A percentile compares a stretch with the other conserved stretches of the same genome.
Conservation (phyloP, 2,329 filamentous ascomycete species). For the Neocucurbitaria cava region DNA sequence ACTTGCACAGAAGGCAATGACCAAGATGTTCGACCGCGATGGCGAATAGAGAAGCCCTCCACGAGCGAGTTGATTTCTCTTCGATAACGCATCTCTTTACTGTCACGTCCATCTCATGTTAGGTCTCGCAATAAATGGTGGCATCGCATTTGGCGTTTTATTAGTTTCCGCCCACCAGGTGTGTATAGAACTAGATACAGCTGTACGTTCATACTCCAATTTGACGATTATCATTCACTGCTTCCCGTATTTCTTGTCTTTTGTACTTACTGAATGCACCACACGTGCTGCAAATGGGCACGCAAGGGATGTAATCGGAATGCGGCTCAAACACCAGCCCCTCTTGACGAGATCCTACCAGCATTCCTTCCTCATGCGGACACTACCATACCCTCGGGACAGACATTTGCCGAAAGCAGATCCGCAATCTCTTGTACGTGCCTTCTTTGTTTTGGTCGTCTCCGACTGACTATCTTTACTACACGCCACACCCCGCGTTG, state of each 20-base stretch:
- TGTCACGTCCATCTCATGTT: constrained; percentile 13
- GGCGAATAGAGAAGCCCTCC: constrained; percentile 29
- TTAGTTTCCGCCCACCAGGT: constrained; percentile 7
- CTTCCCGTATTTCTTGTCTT: neutral
- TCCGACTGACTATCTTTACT: constrained; percentile 16
- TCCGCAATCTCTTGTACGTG: constrained; percentile 29
- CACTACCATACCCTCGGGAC: constrained; percentile 9
- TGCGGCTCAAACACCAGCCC: constrained; percentile 17
- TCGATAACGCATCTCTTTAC: constrained; percentile 9
- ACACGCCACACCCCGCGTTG: constrained; percentile 12
- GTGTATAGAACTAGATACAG: constrained; percentile 13
- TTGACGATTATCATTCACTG: constrained; percentile 1
- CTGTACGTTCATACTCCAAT: constrained; percentile 9
- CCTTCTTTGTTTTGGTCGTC: constrained; percentile 35
- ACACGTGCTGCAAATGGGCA: constrained; percentile 2
- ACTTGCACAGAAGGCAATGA: constrained; percentile 83
- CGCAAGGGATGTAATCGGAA: constrained; percentile 28
- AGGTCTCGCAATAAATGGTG: constrained; percentile 14
- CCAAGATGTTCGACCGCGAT: constrained; percentile 68
- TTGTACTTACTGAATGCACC: constrained; percentile 3
- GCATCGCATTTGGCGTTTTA: constrained; percentile 35
- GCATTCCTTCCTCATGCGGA: constrained; percentile 12
- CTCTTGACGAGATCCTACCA: constrained; percentile 13
- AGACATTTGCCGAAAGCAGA: constrained; percentile 19
- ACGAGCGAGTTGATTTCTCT: neutral